Percentiles rank a stretch among this genome's conserved stretches.
These are phyloP conservation scores for Acrocalymma vagum DNA, from an alignment of 2,329 filamentous ascomycete species.

Conservation along the genomic window DNA sequence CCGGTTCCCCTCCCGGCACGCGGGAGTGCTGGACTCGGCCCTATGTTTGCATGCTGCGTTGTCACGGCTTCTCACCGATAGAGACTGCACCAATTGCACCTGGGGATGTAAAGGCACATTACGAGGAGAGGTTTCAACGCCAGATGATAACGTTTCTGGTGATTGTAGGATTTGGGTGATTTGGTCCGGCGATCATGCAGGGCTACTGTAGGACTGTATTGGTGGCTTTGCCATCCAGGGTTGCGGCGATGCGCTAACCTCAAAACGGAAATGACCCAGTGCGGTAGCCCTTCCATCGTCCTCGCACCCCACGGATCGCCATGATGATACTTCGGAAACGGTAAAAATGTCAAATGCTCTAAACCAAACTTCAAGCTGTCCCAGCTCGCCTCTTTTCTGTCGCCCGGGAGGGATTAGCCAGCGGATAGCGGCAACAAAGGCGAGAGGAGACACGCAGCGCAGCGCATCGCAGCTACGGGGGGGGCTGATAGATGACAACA, in stretches of 20 bases:
- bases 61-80: slow-evolving; percentile 18
- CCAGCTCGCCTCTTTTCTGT: slow-evolving; percentile 3
- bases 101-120: slow-evolving; percentile 21
- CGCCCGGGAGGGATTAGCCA: slow-evolving; percentile 17
- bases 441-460: slow-evolving; percentile 4
- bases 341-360: slow-evolving; percentile 3
- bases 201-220: slow-evolving; percentile 47
- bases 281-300: slow-evolving; percentile 20
- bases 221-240: slow-evolving; percentile 40
- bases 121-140: slow-evolving; percentile 17
- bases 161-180: slow-evolving; percentile 28
- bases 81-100: slow-evolving; percentile 11
- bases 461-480: too few relatives aligned
- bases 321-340: slow-evolving; percentile 20
- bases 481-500: too few relatives aligned
- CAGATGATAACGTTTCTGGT: slow-evolving; percentile 31
- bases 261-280: slow-evolving; percentile 11
- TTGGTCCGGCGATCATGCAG: slow-evolving; percentile 41
- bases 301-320: slow-evolving; percentile 11
- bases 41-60: slow-evolving; percentile 4
- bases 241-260: slow-evolving; percentile 22
- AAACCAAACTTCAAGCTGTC: slow-evolving; percentile 5
- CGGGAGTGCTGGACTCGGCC: slow-evolving; percentile 10
- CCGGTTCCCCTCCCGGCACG: slow-evolving; percentile 25
- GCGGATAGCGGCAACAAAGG: slow-evolving; percentile 16